phyloP scores from a whole-genome alignment of 768 basidiomycete genomes.

The Chalciporus pseudorubinellus region DNA sequence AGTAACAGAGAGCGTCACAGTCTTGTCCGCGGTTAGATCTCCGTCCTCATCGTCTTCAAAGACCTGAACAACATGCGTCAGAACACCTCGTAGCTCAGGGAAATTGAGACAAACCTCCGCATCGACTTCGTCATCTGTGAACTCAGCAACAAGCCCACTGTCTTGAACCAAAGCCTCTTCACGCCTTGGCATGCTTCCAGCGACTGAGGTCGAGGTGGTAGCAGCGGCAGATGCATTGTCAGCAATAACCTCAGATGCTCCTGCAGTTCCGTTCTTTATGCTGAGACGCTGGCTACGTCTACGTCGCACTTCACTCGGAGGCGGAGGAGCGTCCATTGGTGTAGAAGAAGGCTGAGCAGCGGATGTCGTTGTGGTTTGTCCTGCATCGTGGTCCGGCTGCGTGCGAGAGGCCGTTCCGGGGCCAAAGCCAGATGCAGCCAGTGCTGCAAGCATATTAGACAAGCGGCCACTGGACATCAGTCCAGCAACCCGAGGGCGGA shows the following conservation, averaged over 20 bases:
- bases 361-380: slow-evolving; percentile 29
- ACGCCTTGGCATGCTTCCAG: slow-evolving; percentile 21
- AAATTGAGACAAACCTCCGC: slow-evolving; percentile 49
- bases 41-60: slow-evolving; percentile 85
- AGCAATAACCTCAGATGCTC: slow-evolving; percentile 13
- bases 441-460: slow-evolving; percentile 88
- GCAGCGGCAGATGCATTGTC: slow-evolving; percentile 17
- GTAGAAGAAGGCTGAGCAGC: slow-evolving; percentile 30
- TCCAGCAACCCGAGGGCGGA: slow-evolving; percentile 85
- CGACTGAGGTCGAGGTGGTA: slow-evolving; percentile 27
- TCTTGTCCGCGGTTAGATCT: slow-evolving; percentile 75
- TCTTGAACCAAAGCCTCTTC: slow-evolving; percentile 60
- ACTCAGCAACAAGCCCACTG: slow-evolving; percentile 66
- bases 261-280: slow-evolving; percentile 50
- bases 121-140: slow-evolving; percentile 83
- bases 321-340: slow-evolving; percentile 34
- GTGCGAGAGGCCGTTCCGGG: slow-evolving; percentile 44
- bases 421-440: slow-evolving; percentile 73
- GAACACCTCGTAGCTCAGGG: background rate
- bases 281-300: slow-evolving; percentile 83
- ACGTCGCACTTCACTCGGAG: slow-evolving; percentile 47
- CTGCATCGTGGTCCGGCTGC: slow-evolving; percentile 33
- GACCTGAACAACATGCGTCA: slow-evolving; percentile 42
- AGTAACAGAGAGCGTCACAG: slow-evolving; percentile 77
- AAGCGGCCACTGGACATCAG: slow-evolving; percentile 62